These are phyloP conservation scores for Arbutus unedo DNA, from an alignment of 148 eudicot genomes.

Conservation along the genomic window DNA sequence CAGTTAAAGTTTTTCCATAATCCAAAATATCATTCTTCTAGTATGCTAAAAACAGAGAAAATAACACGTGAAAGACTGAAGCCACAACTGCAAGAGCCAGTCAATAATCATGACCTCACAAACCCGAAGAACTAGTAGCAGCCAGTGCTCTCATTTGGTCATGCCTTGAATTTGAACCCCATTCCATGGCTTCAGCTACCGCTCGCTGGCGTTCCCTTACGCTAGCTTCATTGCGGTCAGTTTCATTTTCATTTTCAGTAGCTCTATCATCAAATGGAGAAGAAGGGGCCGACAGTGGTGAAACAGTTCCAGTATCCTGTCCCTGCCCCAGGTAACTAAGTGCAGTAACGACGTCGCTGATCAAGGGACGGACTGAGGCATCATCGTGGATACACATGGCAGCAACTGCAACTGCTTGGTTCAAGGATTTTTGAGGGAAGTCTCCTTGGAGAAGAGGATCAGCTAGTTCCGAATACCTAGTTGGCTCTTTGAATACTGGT, in stretches of 20 bases:
- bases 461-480: constrained; percentile 45
- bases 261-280: constrained; percentile 17
- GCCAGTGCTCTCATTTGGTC: constrained; percentile 20
- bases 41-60: too few species aligned
- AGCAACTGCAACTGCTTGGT: constrained; percentile 75
- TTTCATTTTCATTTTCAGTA: background rate
- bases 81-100: too few species aligned
- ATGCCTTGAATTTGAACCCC: constrained; percentile 53
- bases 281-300: constrained; percentile 35
- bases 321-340: constrained; percentile 45
- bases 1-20: too few species aligned
- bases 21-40: too few species aligned
- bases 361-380: constrained; percentile 57
- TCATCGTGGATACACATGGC: constrained; percentile 90
- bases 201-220: constrained; percentile 50
- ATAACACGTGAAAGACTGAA: too few species aligned
- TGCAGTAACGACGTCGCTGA: constrained; percentile 74
- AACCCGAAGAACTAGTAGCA: background rate
- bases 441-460: constrained; percentile 57
- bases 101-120: too few species aligned
- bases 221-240: constrained; percentile 17
- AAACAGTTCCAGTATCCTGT: constrained; percentile 13
- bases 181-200: constrained; percentile 73
- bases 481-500: constrained; percentile 61
- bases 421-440: constrained; percentile 50